Conservation (phyloP, 345 rosid species). For the Pistacia integerrima region DNA sequence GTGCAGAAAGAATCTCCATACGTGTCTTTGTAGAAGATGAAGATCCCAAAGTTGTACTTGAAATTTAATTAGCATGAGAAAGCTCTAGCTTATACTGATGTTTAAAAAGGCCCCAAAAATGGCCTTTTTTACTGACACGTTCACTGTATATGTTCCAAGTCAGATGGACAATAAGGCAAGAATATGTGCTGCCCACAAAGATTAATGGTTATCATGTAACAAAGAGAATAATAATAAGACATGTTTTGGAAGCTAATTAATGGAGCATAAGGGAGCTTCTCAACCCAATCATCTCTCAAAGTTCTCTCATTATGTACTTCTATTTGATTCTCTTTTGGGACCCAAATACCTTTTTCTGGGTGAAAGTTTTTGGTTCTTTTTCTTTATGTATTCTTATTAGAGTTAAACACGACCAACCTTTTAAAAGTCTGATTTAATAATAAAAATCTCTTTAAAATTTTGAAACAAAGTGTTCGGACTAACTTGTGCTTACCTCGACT, state of each 20-base stretch:
- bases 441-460: too few relatives aligned
- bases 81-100: neutral
- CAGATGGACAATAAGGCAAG: slow-evolving; percentile 23
- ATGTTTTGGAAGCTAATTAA: neutral
- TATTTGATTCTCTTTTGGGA: neutral
- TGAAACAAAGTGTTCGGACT: too few relatives aligned
- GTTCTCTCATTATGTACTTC: neutral
- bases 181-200: slow-evolving; percentile 20
- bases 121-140: slow-evolving; percentile 17
- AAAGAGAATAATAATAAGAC: slow-evolving; percentile 14
- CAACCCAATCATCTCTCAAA: slow-evolving; percentile 12
- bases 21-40: neutral
- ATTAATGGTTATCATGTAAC: neutral
- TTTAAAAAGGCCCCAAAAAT: neutral
- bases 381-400: too few relatives aligned
- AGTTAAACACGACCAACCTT: too few relatives aligned
- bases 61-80: neutral
- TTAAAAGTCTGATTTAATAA: too few relatives aligned
- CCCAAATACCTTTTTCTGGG: too few relatives aligned
- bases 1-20: neutral
- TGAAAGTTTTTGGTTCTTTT: too few relatives aligned
- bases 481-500: too few relatives aligned
- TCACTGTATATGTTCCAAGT: neutral
- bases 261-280: neutral
- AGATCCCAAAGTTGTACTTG: neutral